Conservation (phyloP, 345 rosid genomes). For the Sisymbrium altissimum region DNA sequence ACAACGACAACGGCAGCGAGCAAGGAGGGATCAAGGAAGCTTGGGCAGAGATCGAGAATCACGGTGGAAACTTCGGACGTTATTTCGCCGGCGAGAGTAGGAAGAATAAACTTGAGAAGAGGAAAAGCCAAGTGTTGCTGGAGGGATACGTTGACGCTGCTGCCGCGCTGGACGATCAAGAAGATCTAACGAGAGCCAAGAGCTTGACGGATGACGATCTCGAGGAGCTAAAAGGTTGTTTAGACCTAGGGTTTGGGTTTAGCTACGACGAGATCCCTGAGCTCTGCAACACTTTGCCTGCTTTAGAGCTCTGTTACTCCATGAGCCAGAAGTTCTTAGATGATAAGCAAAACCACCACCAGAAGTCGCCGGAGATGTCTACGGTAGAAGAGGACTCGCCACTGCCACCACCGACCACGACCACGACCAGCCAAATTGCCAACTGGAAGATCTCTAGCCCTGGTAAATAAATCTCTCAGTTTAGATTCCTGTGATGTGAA, state of each 20-base stretch:
- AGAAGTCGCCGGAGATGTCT: conserved; percentile 42
- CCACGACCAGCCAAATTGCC: conserved; percentile 52
- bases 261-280: conserved; percentile 95
- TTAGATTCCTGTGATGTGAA: background rate
- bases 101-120: conserved; percentile 45
- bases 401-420: background rate
- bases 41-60: conserved; percentile 11
- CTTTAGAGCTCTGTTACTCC: conserved; percentile 89
- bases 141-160: conserved; percentile 63
- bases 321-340: conserved; percentile 85
- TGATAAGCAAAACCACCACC: conserved; percentile 43
- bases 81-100: background rate
- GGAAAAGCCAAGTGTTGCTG: conserved; percentile 74
- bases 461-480: conserved; percentile 40
- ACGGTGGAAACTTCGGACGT: background rate
- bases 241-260: conserved; percentile 93
- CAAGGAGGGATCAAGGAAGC: conserved; percentile 24
- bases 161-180: conserved; percentile 30
- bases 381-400: conserved; percentile 28
- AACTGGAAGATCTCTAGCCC: conserved; percentile 97
- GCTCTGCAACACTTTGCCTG: conserved; percentile 89
- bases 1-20: background rate
- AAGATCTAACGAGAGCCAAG: conserved; percentile 68
- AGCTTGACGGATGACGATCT: conserved; percentile 91
- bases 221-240: conserved; percentile 85